phyloP scores from a whole-genome alignment of 345 rosid species.

The Geranium brycei region DNA sequence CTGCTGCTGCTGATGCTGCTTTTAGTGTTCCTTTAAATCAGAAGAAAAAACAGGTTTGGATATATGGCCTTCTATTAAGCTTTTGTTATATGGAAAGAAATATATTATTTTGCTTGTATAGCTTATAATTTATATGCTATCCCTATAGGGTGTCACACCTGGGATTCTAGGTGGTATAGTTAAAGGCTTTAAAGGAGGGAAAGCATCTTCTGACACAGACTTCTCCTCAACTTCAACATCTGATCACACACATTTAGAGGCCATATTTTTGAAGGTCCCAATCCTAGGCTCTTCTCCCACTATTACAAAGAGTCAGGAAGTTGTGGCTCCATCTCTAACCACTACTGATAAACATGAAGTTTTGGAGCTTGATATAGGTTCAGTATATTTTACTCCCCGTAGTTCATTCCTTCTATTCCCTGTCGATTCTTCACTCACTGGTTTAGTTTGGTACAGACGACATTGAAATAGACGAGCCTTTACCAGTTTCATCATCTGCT shows the following conservation, averaged over 20 bases:
- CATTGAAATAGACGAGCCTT: slow-evolving; percentile 38
- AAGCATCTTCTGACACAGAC: slow-evolving; percentile 11
- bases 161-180: slow-evolving; percentile 33
- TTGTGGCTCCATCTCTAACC: background rate
- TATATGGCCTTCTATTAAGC: background rate
- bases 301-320: background rate
- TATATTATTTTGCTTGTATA: slow-evolving; percentile 10
- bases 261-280: slow-evolving; percentile 24
- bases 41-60: slow-evolving; percentile 29
- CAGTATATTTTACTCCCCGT: slow-evolving; percentile 3
- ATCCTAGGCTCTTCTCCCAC: slow-evolving; percentile 15
- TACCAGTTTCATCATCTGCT: slow-evolving; percentile 9
- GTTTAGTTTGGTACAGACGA: slow-evolving; percentile 26
- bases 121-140: slow-evolving; percentile 6
- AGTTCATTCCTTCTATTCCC: background rate
- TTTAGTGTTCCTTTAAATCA: slow-evolving; percentile 21
- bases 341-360: slow-evolving; percentile 15
- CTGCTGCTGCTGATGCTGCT: slow-evolving; percentile 33
- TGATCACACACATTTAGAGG: slow-evolving; percentile 22
- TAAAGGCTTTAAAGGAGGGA: slow-evolving; percentile 32
- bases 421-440: slow-evolving; percentile 3
- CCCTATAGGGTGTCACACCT: slow-evolving; percentile 21
- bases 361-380: slow-evolving; percentile 33
- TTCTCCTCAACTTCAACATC: slow-evolving; percentile 13
- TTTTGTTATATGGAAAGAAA: background rate